phyloP scores from a whole-genome alignment of 805 yeast species.

The Wickerhamomyces sydowiorum region DNA sequence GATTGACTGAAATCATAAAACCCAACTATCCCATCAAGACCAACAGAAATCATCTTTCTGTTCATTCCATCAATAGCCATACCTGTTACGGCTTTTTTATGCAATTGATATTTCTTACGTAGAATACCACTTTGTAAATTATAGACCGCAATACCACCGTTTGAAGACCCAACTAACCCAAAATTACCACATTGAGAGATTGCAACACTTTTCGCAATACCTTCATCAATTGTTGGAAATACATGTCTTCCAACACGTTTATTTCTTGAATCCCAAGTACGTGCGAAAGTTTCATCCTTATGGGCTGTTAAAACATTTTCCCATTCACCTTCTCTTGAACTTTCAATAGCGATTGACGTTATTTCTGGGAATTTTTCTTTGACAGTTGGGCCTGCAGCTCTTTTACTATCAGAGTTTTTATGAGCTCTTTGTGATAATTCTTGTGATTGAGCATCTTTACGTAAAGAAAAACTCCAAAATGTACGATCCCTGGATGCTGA shows the following conservation, averaged over 20 bases:
- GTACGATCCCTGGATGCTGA: conserved; percentile 85
- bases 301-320: conserved; percentile 89
- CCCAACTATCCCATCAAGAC: conserved; percentile 85
- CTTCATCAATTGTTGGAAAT: conserved; percentile 71
- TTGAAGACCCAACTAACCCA: conserved; percentile 82
- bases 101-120: conserved; percentile 64
- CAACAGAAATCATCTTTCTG: conserved; percentile 76
- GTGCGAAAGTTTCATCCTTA: conserved; percentile 73
- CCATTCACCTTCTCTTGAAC: conserved; percentile 84
- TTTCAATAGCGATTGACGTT: conserved; percentile 61
- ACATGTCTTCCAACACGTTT: conserved; percentile 76
- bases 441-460: conserved; percentile 96
- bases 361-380: conserved; percentile 77
- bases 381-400: conserved; percentile 52
- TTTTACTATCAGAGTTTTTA: conserved; percentile 36
- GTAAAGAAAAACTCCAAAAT: conserved; percentile 85
- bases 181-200: conserved; percentile 95
- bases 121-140: conserved; percentile 88
- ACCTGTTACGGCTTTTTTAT: conserved; percentile 82
- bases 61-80: conserved; percentile 88
- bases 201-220: conserved; percentile 66
- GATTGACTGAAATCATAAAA: conserved; percentile 80
- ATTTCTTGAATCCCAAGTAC: conserved; percentile 82
- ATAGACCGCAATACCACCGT: conserved; percentile 80
- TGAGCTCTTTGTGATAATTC: conserved; percentile 77